A percentile compares a stretch with the other conserved stretches of the same genome.
Evolutionary conservation across 306 rosid species (phyloP).

Genomic region (Glycyrrhiza uralensis): DNA sequence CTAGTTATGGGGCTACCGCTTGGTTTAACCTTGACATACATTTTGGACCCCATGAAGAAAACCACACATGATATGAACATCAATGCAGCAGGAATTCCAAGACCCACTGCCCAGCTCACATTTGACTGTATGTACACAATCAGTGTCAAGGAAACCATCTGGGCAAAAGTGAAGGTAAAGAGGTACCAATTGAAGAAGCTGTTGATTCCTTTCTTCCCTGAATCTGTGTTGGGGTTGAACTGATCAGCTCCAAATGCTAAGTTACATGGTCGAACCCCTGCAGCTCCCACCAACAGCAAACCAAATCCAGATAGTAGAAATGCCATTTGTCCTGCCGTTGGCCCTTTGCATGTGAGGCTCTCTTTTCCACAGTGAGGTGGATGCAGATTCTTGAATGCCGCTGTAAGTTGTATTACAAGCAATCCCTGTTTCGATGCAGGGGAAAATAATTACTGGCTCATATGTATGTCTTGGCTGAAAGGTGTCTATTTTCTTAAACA

Average conservation of each 20-base stretch:
- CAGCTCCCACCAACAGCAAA: slow-evolving; percentile 64
- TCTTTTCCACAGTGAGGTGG: slow-evolving; percentile 58
- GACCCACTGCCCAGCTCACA: slow-evolving; percentile 78
- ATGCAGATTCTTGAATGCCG: slow-evolving; percentile 62
- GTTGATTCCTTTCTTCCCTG: slow-evolving; percentile 73
- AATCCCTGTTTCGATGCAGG: slow-evolving; percentile 55
- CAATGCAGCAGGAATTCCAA: slow-evolving; percentile 69
- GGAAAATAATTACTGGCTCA: not conserved
- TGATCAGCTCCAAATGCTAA: slow-evolving; percentile 93
- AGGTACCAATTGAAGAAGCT: slow-evolving; percentile 96
- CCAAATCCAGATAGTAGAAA: slow-evolving; percentile 58
- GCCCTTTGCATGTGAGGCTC: slow-evolving; percentile 50
- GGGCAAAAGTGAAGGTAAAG: slow-evolving; percentile 69
- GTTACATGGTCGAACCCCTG: slow-evolving; percentile 82
- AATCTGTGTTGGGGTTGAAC: slow-evolving; percentile 68
- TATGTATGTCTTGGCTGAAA: not conserved
- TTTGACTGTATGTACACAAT: slow-evolving; percentile 75
- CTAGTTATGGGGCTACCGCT: slow-evolving; percentile 81
- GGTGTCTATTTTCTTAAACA: no score
- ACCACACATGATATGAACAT: slow-evolving; percentile 60
- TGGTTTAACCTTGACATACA: slow-evolving; percentile 74
- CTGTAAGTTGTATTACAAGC: slow-evolving; percentile 67
- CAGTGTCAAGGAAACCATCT: slow-evolving; percentile 57
- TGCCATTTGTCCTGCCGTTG: slow-evolving; percentile 64
- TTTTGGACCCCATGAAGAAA: slow-evolving; percentile 64